Percentiles rank a stretch among this genome's conserved stretches.
Evolutionary conservation across 2,329 filamentous ascomycete species (phyloP).

Genomic region (Amauroascus niger): DNA sequence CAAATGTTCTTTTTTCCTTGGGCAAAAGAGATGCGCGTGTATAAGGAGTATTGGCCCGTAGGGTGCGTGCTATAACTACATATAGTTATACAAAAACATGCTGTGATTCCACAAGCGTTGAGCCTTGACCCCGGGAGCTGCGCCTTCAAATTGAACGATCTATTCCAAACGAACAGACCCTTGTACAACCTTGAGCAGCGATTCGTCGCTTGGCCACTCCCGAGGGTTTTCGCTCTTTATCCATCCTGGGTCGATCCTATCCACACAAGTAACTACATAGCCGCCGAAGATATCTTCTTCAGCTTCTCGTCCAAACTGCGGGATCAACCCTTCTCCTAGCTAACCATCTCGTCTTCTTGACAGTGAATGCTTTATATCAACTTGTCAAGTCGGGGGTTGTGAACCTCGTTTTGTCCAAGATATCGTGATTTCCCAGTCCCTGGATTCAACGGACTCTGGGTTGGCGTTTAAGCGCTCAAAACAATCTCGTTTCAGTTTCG

Average conservation of each 20-base stretch:
- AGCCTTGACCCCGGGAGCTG: neutral
- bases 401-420: neutral
- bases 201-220: constrained; percentile 3
- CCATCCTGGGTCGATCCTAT: neutral
- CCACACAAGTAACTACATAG: neutral
- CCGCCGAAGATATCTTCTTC: constrained; percentile 1
- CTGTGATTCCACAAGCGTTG: neutral
- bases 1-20: neutral
- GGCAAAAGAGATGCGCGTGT: no score
- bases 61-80: no score
- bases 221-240: constrained; percentile 1
- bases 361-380: neutral
- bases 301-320: neutral
- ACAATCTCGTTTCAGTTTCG: neutral
- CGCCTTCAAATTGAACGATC: neutral
- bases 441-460: neutral
- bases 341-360: neutral
- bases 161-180: neutral
- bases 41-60: neutral
- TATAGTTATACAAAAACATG: neutral
- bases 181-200: constrained; percentile 1
- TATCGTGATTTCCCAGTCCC: neutral
- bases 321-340: neutral
- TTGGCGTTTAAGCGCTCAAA: neutral
- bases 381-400: neutral